Percentiles rank a stretch among this genome's conserved stretches.
phyloP scores from a whole-genome alignment of 106 monocot genomes.

The Cymbidium sinense region DNA sequence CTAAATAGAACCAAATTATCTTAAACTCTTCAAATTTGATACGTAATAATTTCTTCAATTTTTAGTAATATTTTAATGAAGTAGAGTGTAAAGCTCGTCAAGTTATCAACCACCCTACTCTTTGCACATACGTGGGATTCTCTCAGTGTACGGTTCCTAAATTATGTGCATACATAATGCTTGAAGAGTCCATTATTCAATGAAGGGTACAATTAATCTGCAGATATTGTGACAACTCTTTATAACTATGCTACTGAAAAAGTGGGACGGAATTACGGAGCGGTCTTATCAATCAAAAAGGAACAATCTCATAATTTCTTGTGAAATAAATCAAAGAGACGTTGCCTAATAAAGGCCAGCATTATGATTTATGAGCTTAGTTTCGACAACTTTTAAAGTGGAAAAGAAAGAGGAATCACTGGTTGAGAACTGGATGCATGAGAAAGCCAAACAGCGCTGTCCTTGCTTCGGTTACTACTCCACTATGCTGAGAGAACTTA shows the following conservation, averaged over 20 bases:
- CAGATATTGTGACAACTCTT: background rate
- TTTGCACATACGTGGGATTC: too few species aligned
- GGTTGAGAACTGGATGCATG: background rate
- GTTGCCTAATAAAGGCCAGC: background rate
- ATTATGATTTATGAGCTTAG: background rate
- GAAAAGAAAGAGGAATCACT: constrained; percentile 1
- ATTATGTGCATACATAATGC: too few species aligned
- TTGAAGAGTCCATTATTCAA: too few species aligned
- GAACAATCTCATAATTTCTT: background rate
- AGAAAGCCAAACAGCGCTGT: background rate
- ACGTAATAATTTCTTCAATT: too few species aligned
- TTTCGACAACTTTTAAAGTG: background rate
- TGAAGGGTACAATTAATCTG: background rate
- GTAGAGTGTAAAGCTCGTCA: too few species aligned
- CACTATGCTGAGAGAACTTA: too few species aligned
- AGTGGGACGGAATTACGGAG: background rate
- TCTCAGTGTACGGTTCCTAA: too few species aligned
- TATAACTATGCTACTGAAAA: background rate
- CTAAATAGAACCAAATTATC: too few species aligned
- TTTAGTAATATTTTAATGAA: too few species aligned
- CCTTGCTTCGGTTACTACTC: background rate
- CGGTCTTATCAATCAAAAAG: background rate
- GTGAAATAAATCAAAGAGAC: background rate
- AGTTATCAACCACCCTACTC: too few species aligned
- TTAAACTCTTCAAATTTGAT: too few species aligned